Evolutionary conservation across 1,284 basidiomycete genomes (phyloP), one percentile per base, ranked within the genome.

Genomic region (Porodaedalea pini): DNA sequence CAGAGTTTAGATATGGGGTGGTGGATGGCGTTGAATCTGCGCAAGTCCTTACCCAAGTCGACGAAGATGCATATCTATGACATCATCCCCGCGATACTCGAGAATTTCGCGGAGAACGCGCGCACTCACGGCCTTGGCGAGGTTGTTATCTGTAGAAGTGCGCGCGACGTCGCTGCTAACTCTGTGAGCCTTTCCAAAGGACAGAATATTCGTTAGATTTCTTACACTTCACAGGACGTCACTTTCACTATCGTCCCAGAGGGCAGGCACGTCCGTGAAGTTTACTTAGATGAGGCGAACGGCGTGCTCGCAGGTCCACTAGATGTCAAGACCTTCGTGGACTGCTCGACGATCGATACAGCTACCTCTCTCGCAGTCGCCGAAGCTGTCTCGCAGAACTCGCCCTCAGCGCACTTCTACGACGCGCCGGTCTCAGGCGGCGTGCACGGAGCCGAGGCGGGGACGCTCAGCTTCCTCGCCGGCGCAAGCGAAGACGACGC

Each of bases 381-480:
- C 21, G 44, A 58, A 36, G 62, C 62, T 32, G 56, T 63, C 23
- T n/a, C 37, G 7, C 15, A 56, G 44, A 25, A 47, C 21, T 45
- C 57, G 34, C 27, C 36, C n/a, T 40, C 53, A 15, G 55, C 62
- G 15, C 50, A 32, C 17, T 63, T 63, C 51, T 62, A 60, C 44
- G 62, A 63, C 44, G 61, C 61, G 6, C 62, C 62, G 7, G 61
- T 63, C 4, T 63, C 62, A 13, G 62, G 62, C 2, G 62, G 62
- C 15, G 61, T 61, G n/a, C 44, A 51, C 13, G 62, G 62, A n/a
- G 62, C 62, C 11, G 58, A 60, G 51, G 57, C 56, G n/a, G 62
- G 48, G 11, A 63, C 56, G 32, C 53, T 63, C 6, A 63, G 56
- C n/a, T 60, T 63, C 45, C 59, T 63, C 49, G 58, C 51, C 4